Base-by-base conservation (phyloP, 2,329 filamentous ascomycete genomes). In the Epichloe gansuensis region DNA sequence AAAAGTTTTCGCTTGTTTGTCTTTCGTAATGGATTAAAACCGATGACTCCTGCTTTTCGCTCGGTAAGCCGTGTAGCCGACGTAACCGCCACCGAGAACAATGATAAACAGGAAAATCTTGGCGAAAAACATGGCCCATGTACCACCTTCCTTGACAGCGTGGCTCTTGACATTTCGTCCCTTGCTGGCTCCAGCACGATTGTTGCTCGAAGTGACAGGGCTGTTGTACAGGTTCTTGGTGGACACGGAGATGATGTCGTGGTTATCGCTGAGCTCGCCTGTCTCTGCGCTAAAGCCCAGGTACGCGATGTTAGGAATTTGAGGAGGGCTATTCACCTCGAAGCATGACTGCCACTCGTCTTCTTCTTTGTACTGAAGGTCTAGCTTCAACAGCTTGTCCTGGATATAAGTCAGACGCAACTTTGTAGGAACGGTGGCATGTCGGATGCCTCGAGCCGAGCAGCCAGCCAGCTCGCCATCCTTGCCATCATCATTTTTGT, bases 401-500 rank as follows among this genome's bases (percentile, higher is more conserved):
- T 94, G 88, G 76, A 97, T 95, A 76, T 97, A 97, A 50, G 90
- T 96, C 60, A 98, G 74, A 62, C 83, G 85, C 59, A 91, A 80
- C 73, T 91, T 94, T 59, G 91, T 95, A 23, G 91, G 83, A 53
- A 91, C 72, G 52, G 76, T 79, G 55, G 87, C 77, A 63, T 89
- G 86, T 62, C 93, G 87, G 60, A 98, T 82, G 57, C 91, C 91
- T 55, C 93, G 83, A 54, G 91, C 91, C 70, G 91, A 96, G 76
- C 93, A 98, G 55, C 93, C 93, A 51, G 90, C 91, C 56, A 96
- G 76, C 72, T 98, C 93, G 62, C 88, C 90, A 53, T 82, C 80
- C 76, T 96, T 97, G 66, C 93, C 93, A 64, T 98, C 93, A 63
- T 91, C 91, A 62, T 84, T 83, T 74, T 96, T 90, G 75, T 97